A percentile compares a stretch with the other conserved stretches of the same genome.
Evolutionary conservation across 202 grass and related monocot species (phyloP).

Genomic region (Panicum virgatum): DNA sequence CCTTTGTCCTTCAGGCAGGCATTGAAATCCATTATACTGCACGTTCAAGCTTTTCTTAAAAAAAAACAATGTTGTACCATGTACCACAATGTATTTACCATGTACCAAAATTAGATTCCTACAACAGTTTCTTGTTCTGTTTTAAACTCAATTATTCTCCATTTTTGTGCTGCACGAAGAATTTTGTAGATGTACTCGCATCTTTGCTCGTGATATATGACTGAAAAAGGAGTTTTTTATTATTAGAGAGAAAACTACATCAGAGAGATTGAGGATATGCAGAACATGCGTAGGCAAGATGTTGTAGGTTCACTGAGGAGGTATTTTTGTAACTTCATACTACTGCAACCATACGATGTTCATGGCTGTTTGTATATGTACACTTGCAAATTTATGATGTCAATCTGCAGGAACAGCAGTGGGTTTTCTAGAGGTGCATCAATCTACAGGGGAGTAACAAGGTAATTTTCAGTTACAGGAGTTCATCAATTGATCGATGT

Average conservation of each 20-base stretch:
- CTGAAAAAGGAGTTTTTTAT: slow-evolving; percentile 29
- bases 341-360: background rate
- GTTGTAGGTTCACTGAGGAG: slow-evolving; percentile 87
- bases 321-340: slow-evolving; percentile 45
- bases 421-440: slow-evolving; percentile 93
- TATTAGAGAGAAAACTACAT: slow-evolving; percentile 67
- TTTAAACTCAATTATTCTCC: background rate
- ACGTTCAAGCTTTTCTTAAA: background rate
- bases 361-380: slow-evolving; percentile 18
- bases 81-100: no score
- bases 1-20: no score
- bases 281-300: slow-evolving; percentile 73
- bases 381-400: slow-evolving; percentile 16
- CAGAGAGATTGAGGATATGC: slow-evolving; percentile 88
- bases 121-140: background rate
- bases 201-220: slow-evolving; percentile 24
- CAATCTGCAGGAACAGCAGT: slow-evolving; percentile 82
- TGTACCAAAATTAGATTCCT: background rate
- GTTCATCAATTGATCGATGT: background rate
- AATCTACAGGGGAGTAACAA: slow-evolving; percentile 92
- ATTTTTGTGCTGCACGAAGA: background rate
- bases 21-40: slow-evolving; percentile 5
- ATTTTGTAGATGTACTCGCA: background rate
- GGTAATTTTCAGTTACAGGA: slow-evolving; percentile 47
- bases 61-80: no score